Conservation (phyloP, 345 rosid genomes). For the Populus davidiana region DNA sequence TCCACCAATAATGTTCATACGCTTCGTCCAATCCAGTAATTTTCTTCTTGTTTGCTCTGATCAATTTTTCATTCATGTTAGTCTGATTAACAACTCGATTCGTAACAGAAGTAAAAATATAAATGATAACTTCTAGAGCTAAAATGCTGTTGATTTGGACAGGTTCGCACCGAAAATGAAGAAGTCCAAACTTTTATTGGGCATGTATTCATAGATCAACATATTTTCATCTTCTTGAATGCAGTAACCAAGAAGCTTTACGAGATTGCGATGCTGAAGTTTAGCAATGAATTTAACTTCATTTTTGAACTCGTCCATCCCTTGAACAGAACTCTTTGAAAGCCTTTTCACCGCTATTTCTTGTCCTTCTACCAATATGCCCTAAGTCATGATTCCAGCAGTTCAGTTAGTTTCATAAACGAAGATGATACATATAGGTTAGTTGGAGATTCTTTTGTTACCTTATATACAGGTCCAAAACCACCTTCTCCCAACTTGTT, state of each 20-base stretch:
- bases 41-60: background rate
- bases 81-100: background rate
- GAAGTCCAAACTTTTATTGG: conserved; percentile 17
- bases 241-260: conserved; percentile 18
- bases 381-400: background rate
- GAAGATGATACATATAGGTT: background rate
- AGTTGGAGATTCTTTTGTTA: background rate
- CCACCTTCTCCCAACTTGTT: conserved; percentile 3
- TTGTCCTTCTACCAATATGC: background rate
- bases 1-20: conserved; percentile 5
- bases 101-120: background rate
- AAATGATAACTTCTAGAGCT: background rate
- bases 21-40: conserved; percentile 1
- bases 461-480: background rate
- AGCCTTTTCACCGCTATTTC: conserved; percentile 20
- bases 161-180: conserved; percentile 7
- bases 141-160: background rate
- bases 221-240: conserved; percentile 7
- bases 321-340: conserved; percentile 12
- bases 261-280: conserved; percentile 21
- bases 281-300: conserved; percentile 13
- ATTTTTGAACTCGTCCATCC: conserved; percentile 12
- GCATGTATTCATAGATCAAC: conserved; percentile 16
- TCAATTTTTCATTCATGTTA: background rate
- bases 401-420: background rate